Percentiles rank a stretch among this genome's conserved stretches.
Conservation (phyloP, 2,329 filamentous ascomycete genomes). For the Aspergillus uvarum region DNA sequence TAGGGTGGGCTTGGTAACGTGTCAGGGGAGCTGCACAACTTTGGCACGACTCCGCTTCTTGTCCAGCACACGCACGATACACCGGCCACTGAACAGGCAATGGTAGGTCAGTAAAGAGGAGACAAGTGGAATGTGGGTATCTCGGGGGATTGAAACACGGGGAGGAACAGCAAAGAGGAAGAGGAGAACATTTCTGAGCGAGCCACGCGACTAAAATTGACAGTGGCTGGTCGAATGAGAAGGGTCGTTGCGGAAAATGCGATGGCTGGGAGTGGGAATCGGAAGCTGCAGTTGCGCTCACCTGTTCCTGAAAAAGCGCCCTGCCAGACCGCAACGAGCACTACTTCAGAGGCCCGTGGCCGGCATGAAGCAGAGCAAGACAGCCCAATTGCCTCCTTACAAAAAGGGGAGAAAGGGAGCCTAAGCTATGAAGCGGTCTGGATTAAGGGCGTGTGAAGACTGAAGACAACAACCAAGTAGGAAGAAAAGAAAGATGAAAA, state of each 20-base stretch:
- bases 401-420: constrained; percentile 2
- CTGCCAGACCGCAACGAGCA: constrained; percentile 26
- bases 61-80: constrained; percentile 11
- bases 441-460: not conserved
- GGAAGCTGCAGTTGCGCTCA: constrained; percentile 13
- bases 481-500: constrained; percentile 1
- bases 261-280: constrained; percentile 38
- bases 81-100: constrained; percentile 10
- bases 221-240: constrained; percentile 35
- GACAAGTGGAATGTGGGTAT: constrained; percentile 29
- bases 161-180: constrained; percentile 8
- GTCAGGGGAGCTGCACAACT: constrained; percentile 12
- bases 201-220: constrained; percentile 12
- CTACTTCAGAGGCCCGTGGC: constrained; percentile 15
- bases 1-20: constrained; percentile 6
- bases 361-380: constrained; percentile 21
- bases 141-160: constrained; percentile 13
- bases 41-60: constrained; percentile 10
- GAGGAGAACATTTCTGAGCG: constrained; percentile 15
- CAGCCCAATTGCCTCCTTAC: constrained; percentile 19
- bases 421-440: constrained; percentile 5
- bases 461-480: constrained; percentile 9
- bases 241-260: constrained; percentile 30
- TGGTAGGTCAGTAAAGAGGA: constrained; percentile 10
- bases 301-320: constrained; percentile 13